These are phyloP conservation scores for Candida argentea DNA, from an alignment of 805 yeast genomes.

Conservation along the genomic window DNA sequence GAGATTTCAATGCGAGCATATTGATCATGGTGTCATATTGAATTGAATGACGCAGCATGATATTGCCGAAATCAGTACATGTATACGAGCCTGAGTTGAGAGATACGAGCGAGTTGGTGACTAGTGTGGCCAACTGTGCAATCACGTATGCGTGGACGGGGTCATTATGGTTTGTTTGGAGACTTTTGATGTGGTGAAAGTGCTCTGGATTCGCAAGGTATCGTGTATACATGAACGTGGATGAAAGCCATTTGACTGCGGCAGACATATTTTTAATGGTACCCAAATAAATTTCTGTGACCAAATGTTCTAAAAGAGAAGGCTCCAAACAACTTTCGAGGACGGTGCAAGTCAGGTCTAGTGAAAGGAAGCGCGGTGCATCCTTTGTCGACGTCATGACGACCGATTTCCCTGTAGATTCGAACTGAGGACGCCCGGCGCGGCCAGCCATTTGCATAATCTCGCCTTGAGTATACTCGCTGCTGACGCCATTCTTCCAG, in stretches of 20 bases:
- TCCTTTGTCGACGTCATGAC: constrained; percentile 33
- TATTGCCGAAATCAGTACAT: not conserved
- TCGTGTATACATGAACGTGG: constrained; percentile 41
- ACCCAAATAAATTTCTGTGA: constrained; percentile 2
- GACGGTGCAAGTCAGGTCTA: constrained; percentile 28
- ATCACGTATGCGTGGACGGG: too few relatives aligned
- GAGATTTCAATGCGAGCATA: not conserved
- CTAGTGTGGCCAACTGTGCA: too few relatives aligned
- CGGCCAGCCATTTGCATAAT: constrained; percentile 38
- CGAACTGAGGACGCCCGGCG: constrained; percentile 55
- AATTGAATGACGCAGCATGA: not conserved
- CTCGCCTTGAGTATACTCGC: constrained; percentile 47
- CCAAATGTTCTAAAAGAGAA: constrained; percentile 11
- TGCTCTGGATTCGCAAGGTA: constrained; percentile 4
- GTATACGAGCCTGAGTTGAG: not conserved
- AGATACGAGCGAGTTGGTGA: too few relatives aligned
- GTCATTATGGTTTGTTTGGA: too few relatives aligned
- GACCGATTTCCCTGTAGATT: constrained; percentile 39
- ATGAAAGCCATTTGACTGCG: constrained; percentile 37
- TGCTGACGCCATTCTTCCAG: constrained; percentile 40
- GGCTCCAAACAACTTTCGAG: constrained; percentile 33
- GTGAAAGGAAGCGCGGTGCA: constrained; percentile 27
- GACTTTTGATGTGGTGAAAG: too few relatives aligned
- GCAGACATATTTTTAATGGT: constrained; percentile 26
- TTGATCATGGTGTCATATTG: not conserved